Base-by-base conservation (phyloP, 192 early-diverging fungal genomes). In the Umbelopsis ramanniana region DNA sequence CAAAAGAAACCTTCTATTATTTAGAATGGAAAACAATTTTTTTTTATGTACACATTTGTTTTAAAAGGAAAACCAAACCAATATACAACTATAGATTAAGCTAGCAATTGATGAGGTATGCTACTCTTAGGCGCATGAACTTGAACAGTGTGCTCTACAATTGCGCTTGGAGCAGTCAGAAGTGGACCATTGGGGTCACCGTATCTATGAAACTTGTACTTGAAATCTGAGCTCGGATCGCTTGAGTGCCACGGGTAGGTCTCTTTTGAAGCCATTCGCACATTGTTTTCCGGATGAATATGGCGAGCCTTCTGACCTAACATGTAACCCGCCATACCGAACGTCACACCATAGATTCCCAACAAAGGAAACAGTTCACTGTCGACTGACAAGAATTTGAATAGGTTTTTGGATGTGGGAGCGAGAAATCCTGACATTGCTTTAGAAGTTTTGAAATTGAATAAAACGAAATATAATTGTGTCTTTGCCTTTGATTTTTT, bases 281-380 rank as follows among this genome's bases (percentile, higher is more conserved):
- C 52, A 40, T 52, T 67, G 37, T 54, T 37, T 68, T 76, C 75
- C 15, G 46, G 9, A 10, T 48, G 71, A 37, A 47, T 26, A 12
- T 22, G 19, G 2, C 38, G 14, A 8, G 40, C 66, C 53, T 76
- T 76, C 60, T 35, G 54, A 19, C 70, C 70, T 23, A 68, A 3
- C 70, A 72, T 76, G 29, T 76, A 76, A 12, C 75, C 75, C 3
- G 63, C 70, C 37, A 29, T 12, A 19, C 47, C 69, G 22, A 50
- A 68, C 6, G 45, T 72, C 29, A 45, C 47, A 3, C 33, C 48
- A 46, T 71, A 45, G 12, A 76, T 60, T 23, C 70, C 75, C 3
- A 76, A 15, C 45, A 76, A 50, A 14, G 75, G 75, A 72, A 67
- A 76, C 23, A 76, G 43, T 68, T 76, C 75, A 48, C 69, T 69